A percentile compares a stretch with the other conserved stretches of the same genome.
These are phyloP conservation scores for Neofusicoccum sp. DNA, from an alignment of 2,329 filamentous ascomycete genomes.

Conservation along the genomic window DNA sequence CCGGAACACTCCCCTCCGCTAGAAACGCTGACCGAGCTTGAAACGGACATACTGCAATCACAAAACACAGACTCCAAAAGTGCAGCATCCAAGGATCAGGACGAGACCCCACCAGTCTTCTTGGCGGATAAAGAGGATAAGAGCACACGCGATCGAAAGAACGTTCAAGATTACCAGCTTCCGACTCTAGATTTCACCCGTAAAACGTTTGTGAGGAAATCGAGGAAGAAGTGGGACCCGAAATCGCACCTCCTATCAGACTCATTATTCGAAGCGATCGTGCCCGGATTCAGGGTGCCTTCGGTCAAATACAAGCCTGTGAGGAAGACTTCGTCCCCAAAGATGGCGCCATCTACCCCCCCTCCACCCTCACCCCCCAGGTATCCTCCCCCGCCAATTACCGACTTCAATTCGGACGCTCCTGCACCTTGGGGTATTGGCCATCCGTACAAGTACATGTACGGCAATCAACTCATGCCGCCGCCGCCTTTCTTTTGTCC, in stretches of 20 bases:
- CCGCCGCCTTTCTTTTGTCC: not conserved
- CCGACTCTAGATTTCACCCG: too few species aligned
- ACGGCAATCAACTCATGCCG: not conserved
- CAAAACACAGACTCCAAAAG: not conserved
- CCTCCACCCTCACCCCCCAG: not conserved
- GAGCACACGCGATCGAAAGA: not conserved
- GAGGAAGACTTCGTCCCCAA: not conserved
- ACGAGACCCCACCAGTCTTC: not conserved
- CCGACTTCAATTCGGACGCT: too few species aligned
- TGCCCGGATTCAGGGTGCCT: not conserved
- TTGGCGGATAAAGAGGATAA: not conserved
- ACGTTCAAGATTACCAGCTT: too few species aligned
- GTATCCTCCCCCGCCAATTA: not conserved
- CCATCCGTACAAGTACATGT: not conserved
- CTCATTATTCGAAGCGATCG: not conserved
- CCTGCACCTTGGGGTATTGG: not conserved
- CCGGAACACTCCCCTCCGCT: not conserved
- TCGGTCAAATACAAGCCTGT: not conserved
- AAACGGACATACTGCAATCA: not conserved
- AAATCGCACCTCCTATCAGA: not conserved
- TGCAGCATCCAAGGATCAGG: not conserved
- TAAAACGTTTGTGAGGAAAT: too few species aligned
- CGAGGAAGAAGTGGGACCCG: too few species aligned
- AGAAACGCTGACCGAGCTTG: not conserved
- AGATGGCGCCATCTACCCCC: not conserved